phyloP scores from a whole-genome alignment of 306 rosid genomes.

The Echinosophora koreensis region DNA sequence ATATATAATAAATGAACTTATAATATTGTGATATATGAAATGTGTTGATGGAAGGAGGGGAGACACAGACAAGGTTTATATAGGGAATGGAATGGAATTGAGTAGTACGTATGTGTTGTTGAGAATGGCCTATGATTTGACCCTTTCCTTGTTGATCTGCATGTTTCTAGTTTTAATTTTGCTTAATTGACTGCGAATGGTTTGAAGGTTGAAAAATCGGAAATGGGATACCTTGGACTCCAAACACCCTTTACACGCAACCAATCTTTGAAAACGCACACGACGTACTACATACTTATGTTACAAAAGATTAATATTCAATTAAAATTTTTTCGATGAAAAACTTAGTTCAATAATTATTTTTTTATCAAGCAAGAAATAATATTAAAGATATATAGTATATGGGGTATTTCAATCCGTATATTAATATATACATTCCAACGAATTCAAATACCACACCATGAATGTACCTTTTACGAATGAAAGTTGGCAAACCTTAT shows the following conservation, averaged over 20 bases:
- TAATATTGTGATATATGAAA: not conserved
- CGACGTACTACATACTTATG: not conserved
- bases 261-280: not conserved
- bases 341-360: too few species aligned
- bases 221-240: not conserved
- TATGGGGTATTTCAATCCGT: too few species aligned
- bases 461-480: too few species aligned
- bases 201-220: not conserved
- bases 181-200: not conserved
- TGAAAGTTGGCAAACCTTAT: too few species aligned
- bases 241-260: not conserved
- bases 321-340: not conserved
- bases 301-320: not conserved
- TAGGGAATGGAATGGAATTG: constrained; percentile 16
- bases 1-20: too few species aligned
- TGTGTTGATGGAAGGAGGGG: constrained; percentile 2
- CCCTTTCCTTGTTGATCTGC: not conserved
- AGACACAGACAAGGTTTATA: not conserved
- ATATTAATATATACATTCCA: too few species aligned
- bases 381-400: too few species aligned
- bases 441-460: too few species aligned
- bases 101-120: too few species aligned
- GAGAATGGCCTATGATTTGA: too few species aligned
- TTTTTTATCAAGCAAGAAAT: too few species aligned
- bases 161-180: not conserved